phyloP scores from a whole-genome alignment of 495 filamentous ascomycete genomes.

The Penicillium psychrofluorescens region DNA sequence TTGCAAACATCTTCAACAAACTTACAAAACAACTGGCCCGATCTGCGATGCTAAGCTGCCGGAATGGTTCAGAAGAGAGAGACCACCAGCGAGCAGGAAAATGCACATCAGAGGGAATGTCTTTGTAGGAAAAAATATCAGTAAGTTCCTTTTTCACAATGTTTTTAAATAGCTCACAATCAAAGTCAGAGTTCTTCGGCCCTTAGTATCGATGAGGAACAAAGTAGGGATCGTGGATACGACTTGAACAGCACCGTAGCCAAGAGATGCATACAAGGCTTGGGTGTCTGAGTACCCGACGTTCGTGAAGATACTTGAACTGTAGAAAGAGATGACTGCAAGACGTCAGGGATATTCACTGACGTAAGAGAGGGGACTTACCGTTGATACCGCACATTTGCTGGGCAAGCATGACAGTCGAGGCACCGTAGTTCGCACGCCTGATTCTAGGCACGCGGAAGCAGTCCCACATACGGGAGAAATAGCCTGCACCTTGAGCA shows the following conservation, averaged over 20 bases:
- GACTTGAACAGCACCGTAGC: slow-evolving; percentile 58
- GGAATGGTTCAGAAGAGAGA: slow-evolving; percentile 41
- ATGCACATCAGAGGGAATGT: slow-evolving; percentile 77
- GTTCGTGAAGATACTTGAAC: slow-evolving; percentile 58
- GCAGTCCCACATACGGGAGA: slow-evolving; percentile 49
- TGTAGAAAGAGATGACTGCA: slow-evolving; percentile 74
- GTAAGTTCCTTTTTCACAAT: not conserved
- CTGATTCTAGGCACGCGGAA: slow-evolving; percentile 59
- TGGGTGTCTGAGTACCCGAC: slow-evolving; percentile 46
- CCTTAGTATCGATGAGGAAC: slow-evolving; percentile 70
- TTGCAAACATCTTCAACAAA: not conserved
- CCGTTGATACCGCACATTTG: slow-evolving; percentile 40
- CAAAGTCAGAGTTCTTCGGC: slow-evolving; percentile 54
- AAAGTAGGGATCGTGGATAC: slow-evolving; percentile 63
- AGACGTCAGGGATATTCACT: slow-evolving; percentile 5
- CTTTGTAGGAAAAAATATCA: slow-evolving; percentile 45
- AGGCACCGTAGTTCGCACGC: slow-evolving; percentile 55
- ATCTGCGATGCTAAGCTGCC: slow-evolving; percentile 10
- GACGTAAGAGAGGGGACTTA: slow-evolving; percentile 17
- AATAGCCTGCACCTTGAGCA: slow-evolving; percentile 36
- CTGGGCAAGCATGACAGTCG: slow-evolving; percentile 57
- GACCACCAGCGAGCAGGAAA: slow-evolving; percentile 60
- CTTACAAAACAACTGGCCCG: slow-evolving; percentile 24
- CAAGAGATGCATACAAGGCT: slow-evolving; percentile 62
- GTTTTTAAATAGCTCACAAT: slow-evolving; percentile 17